Evolutionary conservation across 129 eudicot genomes (phyloP), one percentile per base, ranked within the genome.

Genomic region (Flaveria brownii): DNA sequence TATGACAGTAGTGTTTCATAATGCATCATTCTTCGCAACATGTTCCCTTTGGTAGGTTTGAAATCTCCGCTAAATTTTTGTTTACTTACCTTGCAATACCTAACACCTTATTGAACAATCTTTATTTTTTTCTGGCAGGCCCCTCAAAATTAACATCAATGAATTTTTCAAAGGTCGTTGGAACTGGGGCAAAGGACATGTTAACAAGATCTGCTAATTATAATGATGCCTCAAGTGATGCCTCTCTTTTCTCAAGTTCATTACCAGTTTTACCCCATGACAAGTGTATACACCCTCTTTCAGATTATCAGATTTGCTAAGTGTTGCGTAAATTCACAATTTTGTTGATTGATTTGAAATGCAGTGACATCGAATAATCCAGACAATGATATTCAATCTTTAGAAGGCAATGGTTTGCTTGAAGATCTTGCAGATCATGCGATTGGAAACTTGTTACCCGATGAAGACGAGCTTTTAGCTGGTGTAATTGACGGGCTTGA

Each of bases 381-480:
- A n/a, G 87, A 81, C 68, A 79, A 73, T 8, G 76, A 68, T 68
- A 61, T 33, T 77, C 88, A 83, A 62, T 71, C 85, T 56, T 47
- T 85, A 26, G 89, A 81, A 45, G 77, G 64, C 64, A 78, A 59
- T 59, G 65, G 56, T 50, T 64, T 80, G 33, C 82, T 86, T 17
- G 87, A 82, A 70, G 90, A 85, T 20, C 73, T 68, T 62, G 82
- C 65, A 59, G 13, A 59, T 59, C 65, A 59, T 17, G 15, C 86
- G 23, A 74, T 80, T 55, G 87, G 90, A 33, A 82, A 71, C 83
- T 63, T 92, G 70, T 86, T 94, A 30, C 99, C 97, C 33, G 96
- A 94, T 46, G 97, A 93, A 42, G 97, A 94, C 42, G 99, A 94
- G 47, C 96, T 94, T 75, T 78, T 94, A 70, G 90, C 94, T 49